These are phyloP conservation scores for Saccharomyces hybrid DNA, from an alignment of 1,139 yeast species.

Conservation along the genomic window DNA sequence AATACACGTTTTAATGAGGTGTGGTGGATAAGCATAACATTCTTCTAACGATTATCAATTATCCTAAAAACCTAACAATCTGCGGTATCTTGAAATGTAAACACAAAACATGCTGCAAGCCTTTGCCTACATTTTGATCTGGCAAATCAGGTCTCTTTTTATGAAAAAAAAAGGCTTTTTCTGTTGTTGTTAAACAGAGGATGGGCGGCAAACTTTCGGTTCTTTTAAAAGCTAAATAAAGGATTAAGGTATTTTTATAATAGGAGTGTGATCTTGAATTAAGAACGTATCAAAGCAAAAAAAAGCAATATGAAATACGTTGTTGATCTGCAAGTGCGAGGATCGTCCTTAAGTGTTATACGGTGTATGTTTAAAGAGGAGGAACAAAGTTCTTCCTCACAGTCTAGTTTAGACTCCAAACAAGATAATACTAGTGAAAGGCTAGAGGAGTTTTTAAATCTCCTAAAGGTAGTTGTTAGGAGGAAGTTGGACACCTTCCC, in stretches of 20 bases:
- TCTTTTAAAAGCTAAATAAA: background rate
- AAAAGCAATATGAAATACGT: background rate
- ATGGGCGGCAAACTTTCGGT: background rate
- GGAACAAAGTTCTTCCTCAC: background rate
- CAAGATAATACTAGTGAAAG: background rate
- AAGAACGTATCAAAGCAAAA: background rate
- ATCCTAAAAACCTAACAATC: background rate
- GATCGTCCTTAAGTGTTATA: background rate
- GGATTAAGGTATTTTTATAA: background rate
- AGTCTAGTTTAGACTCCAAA: background rate
- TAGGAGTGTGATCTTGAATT: too few relatives aligned
- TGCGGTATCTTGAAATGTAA: background rate
- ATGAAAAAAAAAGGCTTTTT: background rate
- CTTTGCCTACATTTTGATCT: background rate
- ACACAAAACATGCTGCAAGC: background rate
- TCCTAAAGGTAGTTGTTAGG: background rate
- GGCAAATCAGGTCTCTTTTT: background rate
- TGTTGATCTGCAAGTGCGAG: background rate
- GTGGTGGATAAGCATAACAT: background rate
- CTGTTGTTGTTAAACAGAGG: background rate
- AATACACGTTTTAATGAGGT: background rate
- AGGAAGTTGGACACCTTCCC: background rate
- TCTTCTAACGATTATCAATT: background rate
- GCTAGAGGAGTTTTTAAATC: background rate
- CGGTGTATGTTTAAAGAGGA: background rate